phyloP scores from a whole-genome alignment of 129 eudicot species.

The Erigeron canadensis region DNA sequence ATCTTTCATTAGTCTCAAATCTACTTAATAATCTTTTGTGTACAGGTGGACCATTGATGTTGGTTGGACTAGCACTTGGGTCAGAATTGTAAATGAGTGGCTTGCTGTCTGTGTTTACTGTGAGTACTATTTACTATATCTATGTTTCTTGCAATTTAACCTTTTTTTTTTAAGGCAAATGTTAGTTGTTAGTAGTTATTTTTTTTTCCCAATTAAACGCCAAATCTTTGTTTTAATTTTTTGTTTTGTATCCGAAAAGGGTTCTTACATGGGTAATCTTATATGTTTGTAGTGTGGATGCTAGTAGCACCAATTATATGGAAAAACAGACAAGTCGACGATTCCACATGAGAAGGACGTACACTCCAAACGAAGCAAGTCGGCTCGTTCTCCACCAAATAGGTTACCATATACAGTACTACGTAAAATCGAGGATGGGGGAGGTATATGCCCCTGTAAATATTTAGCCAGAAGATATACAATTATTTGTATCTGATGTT shows the following conservation, averaged over 20 bases:
- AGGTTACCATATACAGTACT: background rate
- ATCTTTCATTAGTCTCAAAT: background rate
- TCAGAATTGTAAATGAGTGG: constrained; percentile 84
- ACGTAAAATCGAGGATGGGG: constrained; percentile 18
- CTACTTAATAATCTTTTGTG: constrained; percentile 2
- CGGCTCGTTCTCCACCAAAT: constrained; percentile 1
- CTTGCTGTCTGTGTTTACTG: constrained; percentile 74
- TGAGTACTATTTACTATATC: constrained; percentile 32
- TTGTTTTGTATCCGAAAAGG: background rate
- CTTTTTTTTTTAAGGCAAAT: background rate
- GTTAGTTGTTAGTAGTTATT: background rate
- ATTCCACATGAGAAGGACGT: constrained; percentile 11
- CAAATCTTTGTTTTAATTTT: background rate
- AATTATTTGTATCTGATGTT: background rate
- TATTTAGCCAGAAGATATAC: constrained; percentile 15
- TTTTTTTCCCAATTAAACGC: too few relatives aligned
- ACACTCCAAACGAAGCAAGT: constrained; percentile 16
- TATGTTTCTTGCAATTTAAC: too few relatives aligned
- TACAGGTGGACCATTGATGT: constrained; percentile 84
- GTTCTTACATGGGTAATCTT: background rate
- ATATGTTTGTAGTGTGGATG: constrained; percentile 70
- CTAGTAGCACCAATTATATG: constrained; percentile 62
- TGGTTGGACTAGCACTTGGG: constrained; percentile 95
- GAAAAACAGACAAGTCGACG: constrained; percentile 50
- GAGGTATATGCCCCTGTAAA: constrained; percentile 23